Evolutionary conservation across 148 eudicot species (phyloP).

Genomic region (Rheum nobile): DNA sequence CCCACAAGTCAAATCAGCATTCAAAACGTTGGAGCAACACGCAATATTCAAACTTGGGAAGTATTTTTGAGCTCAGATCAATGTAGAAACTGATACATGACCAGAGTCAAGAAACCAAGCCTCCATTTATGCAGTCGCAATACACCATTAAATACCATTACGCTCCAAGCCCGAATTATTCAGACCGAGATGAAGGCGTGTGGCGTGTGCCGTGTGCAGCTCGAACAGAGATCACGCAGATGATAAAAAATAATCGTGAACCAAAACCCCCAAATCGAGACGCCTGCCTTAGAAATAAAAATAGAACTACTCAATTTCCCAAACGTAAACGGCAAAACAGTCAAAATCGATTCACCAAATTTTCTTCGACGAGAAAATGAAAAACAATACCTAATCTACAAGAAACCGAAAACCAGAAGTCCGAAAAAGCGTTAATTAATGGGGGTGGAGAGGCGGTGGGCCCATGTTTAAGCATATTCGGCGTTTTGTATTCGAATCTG

Average conservation of each 20-base stretch:
- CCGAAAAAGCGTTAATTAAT: neutral
- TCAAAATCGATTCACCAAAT: neutral
- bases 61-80: neutral
- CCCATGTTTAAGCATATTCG: constrained; percentile 1
- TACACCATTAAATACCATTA: neutral
- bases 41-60: neutral
- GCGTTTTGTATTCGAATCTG: neutral
- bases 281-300: neutral
- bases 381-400: neutral
- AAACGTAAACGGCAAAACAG: neutral
- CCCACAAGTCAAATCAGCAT: neutral
- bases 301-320: neutral
- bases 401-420: neutral
- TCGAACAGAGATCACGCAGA: neutral
- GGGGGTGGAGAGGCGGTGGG: neutral
- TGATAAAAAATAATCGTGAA: neutral
- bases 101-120: neutral
- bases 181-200: neutral
- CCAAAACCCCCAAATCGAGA: neutral
- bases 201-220: too few species aligned
- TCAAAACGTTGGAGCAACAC: neutral
- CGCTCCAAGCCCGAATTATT: neutral
- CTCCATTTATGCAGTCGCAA: neutral
- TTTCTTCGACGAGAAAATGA: neutral
- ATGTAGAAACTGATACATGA: neutral